These are phyloP conservation scores for Apiospora kogelbergensis DNA, from an alignment of 2,329 filamentous ascomycete species.

Conservation along the genomic window DNA sequence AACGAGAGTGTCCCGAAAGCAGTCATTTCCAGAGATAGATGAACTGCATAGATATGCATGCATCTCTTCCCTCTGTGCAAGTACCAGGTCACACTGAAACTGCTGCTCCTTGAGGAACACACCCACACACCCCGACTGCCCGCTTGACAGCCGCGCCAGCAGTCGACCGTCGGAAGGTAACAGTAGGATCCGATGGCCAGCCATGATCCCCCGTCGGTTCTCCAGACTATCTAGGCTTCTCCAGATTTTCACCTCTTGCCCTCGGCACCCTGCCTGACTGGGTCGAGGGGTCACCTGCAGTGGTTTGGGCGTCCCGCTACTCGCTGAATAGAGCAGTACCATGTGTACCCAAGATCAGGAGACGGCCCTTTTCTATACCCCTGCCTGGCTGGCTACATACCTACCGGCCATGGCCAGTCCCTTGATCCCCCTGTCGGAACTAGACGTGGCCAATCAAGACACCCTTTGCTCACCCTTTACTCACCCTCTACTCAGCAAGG, in stretches of 20 bases:
- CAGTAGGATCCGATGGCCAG: background rate
- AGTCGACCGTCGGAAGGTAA: background rate
- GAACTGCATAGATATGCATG: background rate
- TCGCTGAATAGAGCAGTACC: background rate
- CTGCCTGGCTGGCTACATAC: background rate
- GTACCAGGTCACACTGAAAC: background rate
- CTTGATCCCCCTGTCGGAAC: background rate
- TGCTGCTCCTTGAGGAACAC: background rate
- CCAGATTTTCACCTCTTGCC: background rate
- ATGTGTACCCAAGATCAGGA: background rate
- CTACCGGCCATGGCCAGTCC: background rate
- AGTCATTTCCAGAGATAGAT: background rate
- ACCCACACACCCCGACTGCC: background rate
- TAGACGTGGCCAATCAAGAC: background rate
- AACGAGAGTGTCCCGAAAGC: background rate
- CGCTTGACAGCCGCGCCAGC: background rate
- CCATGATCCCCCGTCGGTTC: background rate
- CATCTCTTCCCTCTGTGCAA: background rate
- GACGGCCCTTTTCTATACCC: constrained; percentile 10
- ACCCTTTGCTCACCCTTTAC: background rate
- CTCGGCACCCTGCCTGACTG: background rate
- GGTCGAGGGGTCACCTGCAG: background rate
- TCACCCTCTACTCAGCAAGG: background rate
- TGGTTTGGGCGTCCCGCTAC: background rate
- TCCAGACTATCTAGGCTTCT: background rate